Base-by-base conservation (phyloP, 2,329 filamentous ascomycete species). In the Acrodontium crateriforme region DNA sequence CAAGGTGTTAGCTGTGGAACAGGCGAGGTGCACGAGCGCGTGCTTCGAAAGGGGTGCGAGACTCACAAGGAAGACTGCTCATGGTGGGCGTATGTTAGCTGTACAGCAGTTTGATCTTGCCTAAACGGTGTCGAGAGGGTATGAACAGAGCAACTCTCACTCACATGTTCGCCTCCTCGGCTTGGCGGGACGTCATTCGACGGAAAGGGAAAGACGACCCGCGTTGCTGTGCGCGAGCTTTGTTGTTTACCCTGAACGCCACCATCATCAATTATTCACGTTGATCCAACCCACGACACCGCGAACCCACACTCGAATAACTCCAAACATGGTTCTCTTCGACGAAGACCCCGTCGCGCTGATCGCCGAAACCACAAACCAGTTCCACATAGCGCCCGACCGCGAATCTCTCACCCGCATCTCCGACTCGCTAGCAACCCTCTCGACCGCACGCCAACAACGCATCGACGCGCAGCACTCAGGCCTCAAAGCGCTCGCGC, bases 381-480 rank as follows among this genome's bases (percentile, higher is more conserved):
- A 94, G 66, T 98, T 98, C 73, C 89, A 92, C 62, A 92, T 87
- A 47, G 66, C 71, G 12, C 82, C 82, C 8, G 89, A 98, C 65
- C 89, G 84, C 50, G 65, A 74, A 40, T 80, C 81, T 13, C 71
- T 95, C 12, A 65, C 76, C 12, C 83, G 89, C 50, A 78, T 95
- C 51, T 73, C 74, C 53, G 81, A 85, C 53, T 87, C 82, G 1
- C 69, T 94, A 28, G 70, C 74, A 6, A 80, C 80, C 0, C 74
- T 98, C n/a, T 71, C 81, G 44, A 74, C 84, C 49, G 80, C 83
- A 34, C 84, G 89, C 50, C 71, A 81, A 34, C 65, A 83, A 27
- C 79, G 82, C 42, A 68, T 84, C 28, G 35, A 47, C 18, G 38
- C 42, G 9, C 51, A 57, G 17, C 45, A 53, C 27, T 34, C 39